A percentile compares a stretch with the other conserved stretches of the same genome.
These are phyloP conservation scores for Claviceps purpurea DNA, from an alignment of 2,329 filamentous ascomycete species.

Conservation along the genomic window DNA sequence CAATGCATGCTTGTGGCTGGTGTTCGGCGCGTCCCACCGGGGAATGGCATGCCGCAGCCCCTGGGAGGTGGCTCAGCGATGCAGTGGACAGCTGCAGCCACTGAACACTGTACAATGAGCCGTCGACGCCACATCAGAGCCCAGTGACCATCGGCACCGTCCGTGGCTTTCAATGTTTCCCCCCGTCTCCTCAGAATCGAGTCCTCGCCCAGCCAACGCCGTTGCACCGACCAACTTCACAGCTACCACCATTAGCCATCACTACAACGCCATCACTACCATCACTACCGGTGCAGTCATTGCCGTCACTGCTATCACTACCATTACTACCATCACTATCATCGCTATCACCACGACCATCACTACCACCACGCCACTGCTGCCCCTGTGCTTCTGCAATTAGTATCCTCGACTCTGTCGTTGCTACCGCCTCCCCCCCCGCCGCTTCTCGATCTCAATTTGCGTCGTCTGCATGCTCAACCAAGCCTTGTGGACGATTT, in stretches of 20 bases:
- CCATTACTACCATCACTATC: not conserved
- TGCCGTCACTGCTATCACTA: not conserved
- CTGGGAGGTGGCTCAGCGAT: too few species aligned
- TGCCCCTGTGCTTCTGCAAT: constrained; percentile 1
- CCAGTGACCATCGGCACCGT: not conserved
- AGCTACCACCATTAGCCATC: not conserved
- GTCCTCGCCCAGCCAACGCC: constrained; percentile 3
- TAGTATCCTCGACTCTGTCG: not conserved
- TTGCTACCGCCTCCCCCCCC: not conserved
- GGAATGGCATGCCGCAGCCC: too few species aligned
- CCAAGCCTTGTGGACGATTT: not conserved
- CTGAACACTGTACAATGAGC: too few species aligned
- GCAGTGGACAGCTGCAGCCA: too few species aligned
- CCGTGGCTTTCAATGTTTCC: not conserved
- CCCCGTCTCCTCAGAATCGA: not conserved
- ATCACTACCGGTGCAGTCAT: not conserved
- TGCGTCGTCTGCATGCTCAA: not conserved
- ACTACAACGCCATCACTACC: not conserved
- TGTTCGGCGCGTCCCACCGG: too few species aligned
- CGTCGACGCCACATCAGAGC: not conserved
- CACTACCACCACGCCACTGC: not conserved
- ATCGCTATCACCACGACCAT: not conserved
- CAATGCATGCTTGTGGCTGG: too few species aligned
- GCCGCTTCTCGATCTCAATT: not conserved
- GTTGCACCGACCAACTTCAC: not conserved